phyloP scores from a whole-genome alignment of 23 red algal genomes.

The Gracilaria gracilis region DNA sequence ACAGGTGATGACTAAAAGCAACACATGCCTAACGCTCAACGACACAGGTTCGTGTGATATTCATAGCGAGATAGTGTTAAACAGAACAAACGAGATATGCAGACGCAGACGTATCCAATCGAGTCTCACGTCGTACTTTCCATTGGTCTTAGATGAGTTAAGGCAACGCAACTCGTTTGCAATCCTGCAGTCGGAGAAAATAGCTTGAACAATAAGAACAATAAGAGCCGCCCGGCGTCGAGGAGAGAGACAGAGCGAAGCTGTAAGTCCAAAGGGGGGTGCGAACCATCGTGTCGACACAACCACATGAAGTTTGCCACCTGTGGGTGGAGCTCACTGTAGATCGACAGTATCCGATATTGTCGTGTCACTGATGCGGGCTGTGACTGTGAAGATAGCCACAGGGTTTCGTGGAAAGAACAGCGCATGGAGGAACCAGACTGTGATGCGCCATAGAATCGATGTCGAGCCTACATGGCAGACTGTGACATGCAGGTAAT shows the following conservation, averaged over 20 bases:
- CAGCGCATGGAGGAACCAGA: background rate
- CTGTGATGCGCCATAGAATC: background rate
- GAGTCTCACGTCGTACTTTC: background rate
- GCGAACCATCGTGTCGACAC: background rate
- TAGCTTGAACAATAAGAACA: background rate
- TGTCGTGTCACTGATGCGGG: background rate
- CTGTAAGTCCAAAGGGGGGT: too few species aligned
- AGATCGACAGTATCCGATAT: too few species aligned
- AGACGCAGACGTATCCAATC: background rate
- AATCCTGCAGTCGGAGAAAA: too few species aligned
- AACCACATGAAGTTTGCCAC: too few species aligned
- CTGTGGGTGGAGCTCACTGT: too few species aligned
- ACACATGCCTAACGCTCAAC: background rate
- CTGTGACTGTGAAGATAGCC: background rate
- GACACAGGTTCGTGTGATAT: background rate
- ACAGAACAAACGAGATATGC: background rate
- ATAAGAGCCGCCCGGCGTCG: background rate
- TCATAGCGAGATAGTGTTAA: background rate
- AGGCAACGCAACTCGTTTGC: background rate
- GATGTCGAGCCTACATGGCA: background rate
- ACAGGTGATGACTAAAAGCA: background rate
- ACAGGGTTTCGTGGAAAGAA: background rate
- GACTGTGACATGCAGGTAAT: too few species aligned
- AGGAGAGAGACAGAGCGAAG: background rate
- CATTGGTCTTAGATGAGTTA: background rate